Percentiles rank a stretch among this genome's conserved stretches.
These are phyloP conservation scores for Actinomortierella ambigua DNA, from an alignment of 371 early-diverging fungal species.

Conservation along the genomic window DNA sequence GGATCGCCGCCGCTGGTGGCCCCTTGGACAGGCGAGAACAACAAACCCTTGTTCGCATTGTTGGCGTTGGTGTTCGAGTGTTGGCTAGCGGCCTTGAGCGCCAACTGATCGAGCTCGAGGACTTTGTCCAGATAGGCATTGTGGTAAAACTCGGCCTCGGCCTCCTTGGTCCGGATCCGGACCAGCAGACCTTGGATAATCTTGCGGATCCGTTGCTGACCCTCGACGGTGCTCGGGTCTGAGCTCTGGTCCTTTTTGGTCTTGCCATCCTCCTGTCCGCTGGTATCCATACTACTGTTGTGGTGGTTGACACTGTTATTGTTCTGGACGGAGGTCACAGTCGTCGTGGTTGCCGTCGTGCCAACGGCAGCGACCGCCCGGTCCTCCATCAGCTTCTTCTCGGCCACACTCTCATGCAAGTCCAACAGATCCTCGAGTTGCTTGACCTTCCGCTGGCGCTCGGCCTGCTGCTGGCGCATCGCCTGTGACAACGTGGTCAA, in stretches of 20 bases:
- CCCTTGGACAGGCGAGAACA: no score
- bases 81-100: no score
- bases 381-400: slow-evolving; percentile 20
- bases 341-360: no score
- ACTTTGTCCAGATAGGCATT: slow-evolving; percentile 46
- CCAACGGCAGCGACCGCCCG: no score
- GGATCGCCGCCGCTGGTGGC: no score
- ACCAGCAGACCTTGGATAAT: slow-evolving; percentile 42
- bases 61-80: slow-evolving; percentile 29
- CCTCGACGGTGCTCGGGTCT: slow-evolving; percentile 36
- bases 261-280: no score
- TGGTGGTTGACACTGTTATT: no score
- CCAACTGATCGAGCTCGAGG: slow-evolving; percentile 42
- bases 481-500: slow-evolving; percentile 22
- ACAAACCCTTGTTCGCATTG: slow-evolving; percentile 11
- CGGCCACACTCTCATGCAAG: slow-evolving; percentile 29
- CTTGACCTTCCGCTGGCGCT: slow-evolving; percentile 30
- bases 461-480: slow-evolving; percentile 34
- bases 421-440: slow-evolving; percentile 40
- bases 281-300: no score
- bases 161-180: slow-evolving; percentile 43
- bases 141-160: slow-evolving; percentile 45
- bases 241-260: no score
- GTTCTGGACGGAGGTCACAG: no score
- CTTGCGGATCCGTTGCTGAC: slow-evolving; percentile 37